These are phyloP conservation scores for Wickerhamomyces sp. DNA, from an alignment of 1,139 yeast species.

Conservation along the genomic window DNA sequence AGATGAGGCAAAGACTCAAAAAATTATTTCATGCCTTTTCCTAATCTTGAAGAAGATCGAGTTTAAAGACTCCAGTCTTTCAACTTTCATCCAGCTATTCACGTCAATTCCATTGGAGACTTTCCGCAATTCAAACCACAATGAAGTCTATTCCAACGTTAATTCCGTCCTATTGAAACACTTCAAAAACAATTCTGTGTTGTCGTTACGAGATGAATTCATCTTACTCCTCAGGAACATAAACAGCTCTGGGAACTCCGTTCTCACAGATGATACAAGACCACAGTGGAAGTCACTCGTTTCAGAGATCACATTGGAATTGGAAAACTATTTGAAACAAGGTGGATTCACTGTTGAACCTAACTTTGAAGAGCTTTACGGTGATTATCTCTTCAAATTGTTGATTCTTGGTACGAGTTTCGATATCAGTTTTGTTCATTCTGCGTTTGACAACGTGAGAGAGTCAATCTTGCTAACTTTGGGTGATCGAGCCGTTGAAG, in stretches of 20 bases:
- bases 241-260: slow-evolving; percentile 7
- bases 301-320: slow-evolving; percentile 17
- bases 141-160: slow-evolving; percentile 7
- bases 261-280: slow-evolving; percentile 16
- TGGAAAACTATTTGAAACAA: slow-evolving; percentile 12
- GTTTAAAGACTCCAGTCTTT: slow-evolving; percentile 7
- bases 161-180: slow-evolving; percentile 10
- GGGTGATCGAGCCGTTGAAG: slow-evolving; percentile 5
- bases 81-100: slow-evolving; percentile 15
- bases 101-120: slow-evolving; percentile 6
- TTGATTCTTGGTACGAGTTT: slow-evolving; percentile 12
- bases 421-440: slow-evolving; percentile 9
- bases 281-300: slow-evolving; percentile 17
- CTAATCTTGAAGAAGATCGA: slow-evolving; percentile 13
- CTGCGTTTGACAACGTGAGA: slow-evolving; percentile 9
- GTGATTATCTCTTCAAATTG: slow-evolving; percentile 16
- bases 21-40: slow-evolving; percentile 10
- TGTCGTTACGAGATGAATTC: slow-evolving; percentile 8
- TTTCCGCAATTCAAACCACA: slow-evolving; percentile 15
- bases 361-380: slow-evolving; percentile 11
- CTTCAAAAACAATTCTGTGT: slow-evolving; percentile 17
- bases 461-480: slow-evolving; percentile 7
- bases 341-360: slow-evolving; percentile 8
- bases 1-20: slow-evolving; percentile 6
- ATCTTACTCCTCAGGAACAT: slow-evolving; percentile 17